Conservation (phyloP, 2,329 filamentous ascomycete genomes). For the Aspergillus novofumigatus region DNA sequence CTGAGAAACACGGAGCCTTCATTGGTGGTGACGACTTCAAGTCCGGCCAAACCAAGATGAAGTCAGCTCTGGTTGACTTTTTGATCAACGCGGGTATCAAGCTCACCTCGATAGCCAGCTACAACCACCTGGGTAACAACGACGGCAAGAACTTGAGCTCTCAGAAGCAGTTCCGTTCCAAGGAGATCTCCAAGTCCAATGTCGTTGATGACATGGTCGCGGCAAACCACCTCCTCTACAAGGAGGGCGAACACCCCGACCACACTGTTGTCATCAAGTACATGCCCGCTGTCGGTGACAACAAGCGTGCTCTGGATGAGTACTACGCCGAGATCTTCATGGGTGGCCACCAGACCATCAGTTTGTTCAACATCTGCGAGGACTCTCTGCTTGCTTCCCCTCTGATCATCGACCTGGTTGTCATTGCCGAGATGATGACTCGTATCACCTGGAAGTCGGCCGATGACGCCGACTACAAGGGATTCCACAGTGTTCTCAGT, state of each 20-base stretch:
- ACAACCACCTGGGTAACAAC: slow-evolving; percentile 99
- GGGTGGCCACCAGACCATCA: slow-evolving; percentile 97
- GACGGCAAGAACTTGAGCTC: slow-evolving; percentile 98
- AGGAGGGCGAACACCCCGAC: slow-evolving; percentile 88
- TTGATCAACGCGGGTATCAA: slow-evolving; percentile 98
- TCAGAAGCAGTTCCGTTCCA: slow-evolving; percentile 97
- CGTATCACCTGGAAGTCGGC: slow-evolving; percentile 84
- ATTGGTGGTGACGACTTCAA: slow-evolving; percentile 99
- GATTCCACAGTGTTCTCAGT: slow-evolving; percentile 95
- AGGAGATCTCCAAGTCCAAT: slow-evolving; percentile 99
- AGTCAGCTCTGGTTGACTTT: slow-evolving; percentile 97
- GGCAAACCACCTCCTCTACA: slow-evolving; percentile 87
- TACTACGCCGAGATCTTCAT: slow-evolving; percentile 99
- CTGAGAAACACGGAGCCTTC: slow-evolving; percentile 80
- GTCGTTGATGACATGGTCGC: slow-evolving; percentile 99
- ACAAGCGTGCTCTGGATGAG: slow-evolving; percentile 97
- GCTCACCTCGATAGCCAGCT: slow-evolving; percentile 95
- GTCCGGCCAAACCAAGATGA: slow-evolving; percentile 99
- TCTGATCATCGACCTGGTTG: slow-evolving; percentile 91
- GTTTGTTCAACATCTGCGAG: slow-evolving; percentile 97
- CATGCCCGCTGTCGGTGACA: slow-evolving; percentile 97
- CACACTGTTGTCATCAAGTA: slow-evolving; percentile 99
- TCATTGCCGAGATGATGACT: slow-evolving; percentile 97
- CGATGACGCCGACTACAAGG: slow-evolving; percentile 69
- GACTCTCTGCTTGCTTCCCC: slow-evolving; percentile 94